Evolutionary conservation across 306 rosid genomes (phyloP).

Genomic region (Sechiopsis laciniata): DNA sequence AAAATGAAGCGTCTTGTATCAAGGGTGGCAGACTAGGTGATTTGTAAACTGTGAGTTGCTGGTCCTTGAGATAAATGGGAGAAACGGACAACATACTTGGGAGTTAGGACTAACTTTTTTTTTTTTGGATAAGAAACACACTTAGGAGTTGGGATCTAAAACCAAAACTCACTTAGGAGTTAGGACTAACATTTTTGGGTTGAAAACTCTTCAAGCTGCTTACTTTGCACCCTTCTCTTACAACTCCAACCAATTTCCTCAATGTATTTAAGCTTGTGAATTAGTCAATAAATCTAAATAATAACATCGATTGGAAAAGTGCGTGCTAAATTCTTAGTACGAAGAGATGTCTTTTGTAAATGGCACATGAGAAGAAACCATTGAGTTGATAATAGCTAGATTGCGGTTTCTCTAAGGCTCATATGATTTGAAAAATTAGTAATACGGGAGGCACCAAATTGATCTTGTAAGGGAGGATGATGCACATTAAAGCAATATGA

Average conservation of each 20-base stretch:
- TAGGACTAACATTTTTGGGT: slow-evolving; percentile 8
- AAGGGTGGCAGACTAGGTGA: background rate
- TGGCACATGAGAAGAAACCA: background rate
- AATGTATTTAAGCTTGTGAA: background rate
- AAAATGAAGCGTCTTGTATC: slow-evolving; percentile 7
- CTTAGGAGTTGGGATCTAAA: background rate
- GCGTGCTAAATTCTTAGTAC: background rate
- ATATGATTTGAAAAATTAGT: background rate
- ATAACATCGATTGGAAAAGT: background rate
- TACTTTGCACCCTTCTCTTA: background rate
- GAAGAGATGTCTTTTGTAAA: background rate
- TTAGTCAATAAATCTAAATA: background rate
- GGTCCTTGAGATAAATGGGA: background rate
- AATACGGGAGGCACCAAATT: background rate
- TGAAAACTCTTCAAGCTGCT: background rate
- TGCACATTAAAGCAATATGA: background rate
- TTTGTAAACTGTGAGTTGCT: background rate
- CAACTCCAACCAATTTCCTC: background rate
- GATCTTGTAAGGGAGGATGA: slow-evolving; percentile 6
- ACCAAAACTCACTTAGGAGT: background rate
- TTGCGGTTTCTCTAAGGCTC: background rate
- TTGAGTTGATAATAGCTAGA: slow-evolving; percentile 3
- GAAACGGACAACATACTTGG: background rate
- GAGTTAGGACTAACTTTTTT: too few species aligned
- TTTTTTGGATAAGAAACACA: too few species aligned